phyloP scores from a whole-genome alignment of 768 basidiomycete genomes.

The Pleurotus eryngii region DNA sequence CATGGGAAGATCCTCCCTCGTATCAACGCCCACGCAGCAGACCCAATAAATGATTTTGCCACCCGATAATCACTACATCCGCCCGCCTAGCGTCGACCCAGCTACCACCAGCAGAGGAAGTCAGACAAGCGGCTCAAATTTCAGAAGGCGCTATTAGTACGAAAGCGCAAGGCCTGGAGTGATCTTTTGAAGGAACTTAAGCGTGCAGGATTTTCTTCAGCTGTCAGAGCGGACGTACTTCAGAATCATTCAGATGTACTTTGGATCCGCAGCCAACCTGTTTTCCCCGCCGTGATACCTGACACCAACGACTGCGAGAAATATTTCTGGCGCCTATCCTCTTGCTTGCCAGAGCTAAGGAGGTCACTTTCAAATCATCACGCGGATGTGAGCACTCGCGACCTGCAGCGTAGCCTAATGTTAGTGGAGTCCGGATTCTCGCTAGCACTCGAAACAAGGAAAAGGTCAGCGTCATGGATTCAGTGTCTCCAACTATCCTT shows the following conservation, averaged over 20 bases:
- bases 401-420: conserved; percentile 75
- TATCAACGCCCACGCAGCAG: conserved; percentile 36
- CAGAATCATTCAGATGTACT: conserved; percentile 47
- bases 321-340: conserved; percentile 64
- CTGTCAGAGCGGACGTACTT: conserved; percentile 68
- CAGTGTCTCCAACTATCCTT: neutral
- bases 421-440: conserved; percentile 78
- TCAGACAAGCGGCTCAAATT: conserved; percentile 57
- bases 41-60: conserved; percentile 52
- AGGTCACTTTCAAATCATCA: conserved; percentile 67
- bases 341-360: conserved; percentile 64
- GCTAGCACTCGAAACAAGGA: conserved; percentile 58
- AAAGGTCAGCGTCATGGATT: neutral
- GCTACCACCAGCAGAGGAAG: conserved; percentile 36
- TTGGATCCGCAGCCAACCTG: conserved; percentile 68
- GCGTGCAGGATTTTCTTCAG: conserved; percentile 68
- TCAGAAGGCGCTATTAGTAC: conserved; percentile 67
- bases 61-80: conserved; percentile 58
- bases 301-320: conserved; percentile 44
- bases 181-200: conserved; percentile 90
- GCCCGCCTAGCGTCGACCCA: conserved; percentile 49
- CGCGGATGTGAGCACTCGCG: conserved; percentile 79
- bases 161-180: conserved; percentile 88
- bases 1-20: conserved; percentile 36
- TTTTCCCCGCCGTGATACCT: conserved; percentile 23